Base-by-base conservation (phyloP, 148 eudicot species). In the Persicaria maculosa region DNA sequence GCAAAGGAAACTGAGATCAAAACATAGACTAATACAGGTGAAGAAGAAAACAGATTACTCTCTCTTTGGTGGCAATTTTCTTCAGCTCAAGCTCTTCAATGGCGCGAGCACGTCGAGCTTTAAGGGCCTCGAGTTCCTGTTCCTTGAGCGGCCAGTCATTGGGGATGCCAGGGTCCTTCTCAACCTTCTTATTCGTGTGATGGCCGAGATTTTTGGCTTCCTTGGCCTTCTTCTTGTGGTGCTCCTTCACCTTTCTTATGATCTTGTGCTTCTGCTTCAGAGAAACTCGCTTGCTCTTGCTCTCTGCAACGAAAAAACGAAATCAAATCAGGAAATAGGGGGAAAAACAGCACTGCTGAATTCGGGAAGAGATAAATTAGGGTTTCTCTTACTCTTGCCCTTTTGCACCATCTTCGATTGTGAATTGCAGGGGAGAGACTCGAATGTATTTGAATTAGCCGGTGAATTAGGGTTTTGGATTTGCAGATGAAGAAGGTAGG, bases 141-240 rank as follows among this genome's bases (percentile, higher is more conserved):
- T 96, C 97, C 90, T 90, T 96, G 68, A 90, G 90, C 16, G 99
- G 99, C 99, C 97, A 92, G 54, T 92, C 97, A 78, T 92, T 96
- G 59, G 99, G 99, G 61, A 90, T 96, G 0, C 97, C 99, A 22
- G 97, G 97, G 71, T 96, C 99, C 77, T 96, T 92, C 83, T 95
- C 97, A 4, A 81, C 88, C 80, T 88, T 92, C 11, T 77, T 78
- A 76, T 77, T 89, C 74, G 83, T 86, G 44, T 92, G 76, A 1
- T 89, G 22, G 4, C 97, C 97, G 9, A 80, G 81, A 76, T 95
- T 95, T 76, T 90, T 95, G 5, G 99, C 97, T 73, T 92, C 99
- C 72, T 95, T 92, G 1, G 97, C 91, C 83, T 92, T 92, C 83
- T 96, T 96, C 86, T 81, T 92, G 69, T 92, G 94, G 76, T 96